phyloP scores from a whole-genome alignment of 371 early-diverging fungal genomes.

The Gilbertella persicaria region DNA sequence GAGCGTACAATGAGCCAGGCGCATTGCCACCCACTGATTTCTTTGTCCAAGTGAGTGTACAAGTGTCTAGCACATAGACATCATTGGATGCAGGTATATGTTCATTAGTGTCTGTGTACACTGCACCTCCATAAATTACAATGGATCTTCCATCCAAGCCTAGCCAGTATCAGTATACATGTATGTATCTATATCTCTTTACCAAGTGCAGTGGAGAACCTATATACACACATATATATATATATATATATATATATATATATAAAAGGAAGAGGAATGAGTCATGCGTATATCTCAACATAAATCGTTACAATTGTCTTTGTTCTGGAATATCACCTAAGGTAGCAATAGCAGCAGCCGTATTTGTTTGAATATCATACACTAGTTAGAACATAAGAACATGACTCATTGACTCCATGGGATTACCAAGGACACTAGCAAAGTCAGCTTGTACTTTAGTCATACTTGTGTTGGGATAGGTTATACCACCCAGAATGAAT shows the following conservation, averaged over 20 bases:
- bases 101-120: background rate
- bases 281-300: background rate
- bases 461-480: conserved; percentile 4
- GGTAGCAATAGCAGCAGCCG: conserved; percentile 41
- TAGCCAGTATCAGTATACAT: conserved; percentile 1
- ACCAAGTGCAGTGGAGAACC: conserved; percentile 36
- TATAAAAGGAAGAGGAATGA: too few relatives aligned
- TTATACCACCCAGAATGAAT: conserved; percentile 44
- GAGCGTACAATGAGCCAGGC: conserved; percentile 37
- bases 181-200: background rate
- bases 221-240: background rate
- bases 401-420: background rate
- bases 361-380: conserved; percentile 31
- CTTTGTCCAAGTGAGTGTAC: conserved; percentile 40
- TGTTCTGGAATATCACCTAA: conserved; percentile 39
- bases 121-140: conserved; percentile 46
- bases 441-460: conserved; percentile 30
- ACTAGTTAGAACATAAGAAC: conserved; percentile 14
- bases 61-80: conserved; percentile 44
- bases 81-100: conserved; percentile 12
- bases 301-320: conserved; percentile 20
- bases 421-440: conserved; percentile 40
- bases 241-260: background rate
- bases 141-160: conserved; percentile 47
- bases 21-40: conserved; percentile 23